Evolutionary conservation across 768 basidiomycete species (phyloP), one percentile per base, ranked within the genome.

Genomic region (Calocybe gangraenosa): DNA sequence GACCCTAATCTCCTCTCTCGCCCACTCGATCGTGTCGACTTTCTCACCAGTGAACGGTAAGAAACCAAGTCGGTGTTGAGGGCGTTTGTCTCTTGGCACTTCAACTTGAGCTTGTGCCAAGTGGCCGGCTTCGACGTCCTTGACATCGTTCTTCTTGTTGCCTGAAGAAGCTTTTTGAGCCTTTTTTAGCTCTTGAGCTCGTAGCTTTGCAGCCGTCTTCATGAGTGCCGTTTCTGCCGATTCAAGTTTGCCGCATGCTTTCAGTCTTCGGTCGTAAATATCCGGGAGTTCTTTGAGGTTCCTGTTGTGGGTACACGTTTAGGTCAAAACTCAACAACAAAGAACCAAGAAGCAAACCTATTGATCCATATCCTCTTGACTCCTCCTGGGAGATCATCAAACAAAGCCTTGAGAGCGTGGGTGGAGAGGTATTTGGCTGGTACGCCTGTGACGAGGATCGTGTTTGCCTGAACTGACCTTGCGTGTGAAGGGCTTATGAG

Each of bases 1-100:
- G 1, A 68, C 57, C 1, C 66, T 63, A 45, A 96, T 89, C 65
- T 93, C 87, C 15, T 75, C 68, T 22, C 88, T 73, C 15, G 83
- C 81, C 92, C 93, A 96, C 2, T 92, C 84, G 58, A 98, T 92
- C 2, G 87, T 79, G 66, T 98, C 96, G 13, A 97, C 93, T 63
- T 95, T 87, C 62, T 90, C 63, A 7, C 96, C 96, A 28, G 80
- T 66, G 19, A 95, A 70, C 1, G 69, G 69, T 3, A 78, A 52
- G 58, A 74, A 74, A 7, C 81, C 71, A 5, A 94, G 77, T 35
- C 84, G 81, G 59, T 91, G 90, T 0, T 80, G 79, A 0, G 95
- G 96, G 1, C 95, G 79, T 54, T 89, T 69, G 19, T 76, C 74
- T 17, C 64, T 66, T 1, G 92, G 87, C 2, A 96, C 87, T 28